Percentiles rank a stretch among this genome's conserved stretches.
These are phyloP conservation scores for Butyriboletus appendiculatus DNA, from an alignment of 1,284 basidiomycete genomes.

Conservation along the genomic window DNA sequence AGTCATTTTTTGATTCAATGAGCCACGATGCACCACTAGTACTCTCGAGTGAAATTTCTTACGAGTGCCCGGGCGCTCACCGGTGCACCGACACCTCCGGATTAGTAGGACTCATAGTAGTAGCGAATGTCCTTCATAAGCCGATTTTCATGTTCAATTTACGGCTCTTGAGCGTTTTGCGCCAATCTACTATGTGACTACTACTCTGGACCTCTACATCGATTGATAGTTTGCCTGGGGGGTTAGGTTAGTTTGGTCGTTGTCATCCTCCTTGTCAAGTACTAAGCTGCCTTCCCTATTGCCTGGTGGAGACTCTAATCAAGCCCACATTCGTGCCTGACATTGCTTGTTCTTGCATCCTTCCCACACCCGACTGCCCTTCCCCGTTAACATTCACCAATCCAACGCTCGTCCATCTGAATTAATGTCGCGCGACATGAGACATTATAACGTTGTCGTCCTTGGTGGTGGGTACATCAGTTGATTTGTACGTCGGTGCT, in stretches of 20 bases:
- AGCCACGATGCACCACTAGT: too few species aligned
- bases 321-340: conserved; percentile 14
- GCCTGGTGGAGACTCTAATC: conserved; percentile 13
- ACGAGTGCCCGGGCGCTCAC: neutral
- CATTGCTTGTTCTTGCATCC: conserved; percentile 17
- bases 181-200: neutral
- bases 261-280: neutral
- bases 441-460: conserved; percentile 73
- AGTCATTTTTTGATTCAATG: too few species aligned
- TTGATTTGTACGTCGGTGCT: conserved; percentile 5
- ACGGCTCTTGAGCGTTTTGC: neutral
- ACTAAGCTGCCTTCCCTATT: conserved; percentile 1
- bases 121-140: neutral
- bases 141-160: neutral
- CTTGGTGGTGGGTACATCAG: conserved; percentile 61
- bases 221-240: neutral
- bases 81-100: neutral
- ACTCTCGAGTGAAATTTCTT: neutral
- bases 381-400: conserved; percentile 13
- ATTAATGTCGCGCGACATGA: conserved; percentile 42
- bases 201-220: too few species aligned
- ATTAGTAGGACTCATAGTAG: neutral
- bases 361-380: conserved; percentile 27
- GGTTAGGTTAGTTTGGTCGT: conserved; percentile 3
- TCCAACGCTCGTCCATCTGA: conserved; percentile 2